Base-by-base conservation (phyloP, 2,329 filamentous ascomycete genomes). In the Shiraia bambusicola region DNA sequence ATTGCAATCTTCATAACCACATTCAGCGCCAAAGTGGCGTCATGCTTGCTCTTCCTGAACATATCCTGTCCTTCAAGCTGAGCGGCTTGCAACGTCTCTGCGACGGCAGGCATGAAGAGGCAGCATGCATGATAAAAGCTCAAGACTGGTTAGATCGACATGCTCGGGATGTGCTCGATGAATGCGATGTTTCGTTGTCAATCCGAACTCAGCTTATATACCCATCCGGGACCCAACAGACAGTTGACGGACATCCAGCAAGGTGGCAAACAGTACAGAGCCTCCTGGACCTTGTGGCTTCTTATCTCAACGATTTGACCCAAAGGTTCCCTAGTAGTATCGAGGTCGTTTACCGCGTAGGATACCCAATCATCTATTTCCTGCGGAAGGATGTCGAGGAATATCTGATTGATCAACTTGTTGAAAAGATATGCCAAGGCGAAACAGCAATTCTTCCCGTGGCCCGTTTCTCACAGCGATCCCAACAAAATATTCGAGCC, bases 41-140 rank as follows among this genome's bases (percentile, higher is more conserved):
- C 0, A 72, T 87, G 15, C 62, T 87, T 0, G 72, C 76, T 0
- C 72, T 82, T 1, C 84, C 83, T 0, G 83, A 86, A 39, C 80
- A 87, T 45, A 69, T 82, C 0, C 66, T 87, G 5, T 87, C 83
- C 0, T 85, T 84, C 60, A 79, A 77, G 52, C 69, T 87, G 2
- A 82, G 80, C 44, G 81, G 80, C 0, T 55, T 80, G 1, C 81
- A 86, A 49, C 72, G 74, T 2, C 58, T 85, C 0, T 72, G 75
- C 0, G 77, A 83, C 33, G 61, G 63, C 1, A 63, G 72, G 2
- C 39, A 71, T 0, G 37, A 59, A 0, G 65, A 76, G 25, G 76
- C 77, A 0, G 57, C 50, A 0, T 54, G 50, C 1, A 79, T 86
- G 73, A 66, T 83, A 2, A 58, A 63, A 0, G 70, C 73, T 0